Evolutionary conservation across 352 stramenopile species (phyloP), one percentile per base, ranked within the genome.

Genomic region (Globisporangium irregulare): DNA sequence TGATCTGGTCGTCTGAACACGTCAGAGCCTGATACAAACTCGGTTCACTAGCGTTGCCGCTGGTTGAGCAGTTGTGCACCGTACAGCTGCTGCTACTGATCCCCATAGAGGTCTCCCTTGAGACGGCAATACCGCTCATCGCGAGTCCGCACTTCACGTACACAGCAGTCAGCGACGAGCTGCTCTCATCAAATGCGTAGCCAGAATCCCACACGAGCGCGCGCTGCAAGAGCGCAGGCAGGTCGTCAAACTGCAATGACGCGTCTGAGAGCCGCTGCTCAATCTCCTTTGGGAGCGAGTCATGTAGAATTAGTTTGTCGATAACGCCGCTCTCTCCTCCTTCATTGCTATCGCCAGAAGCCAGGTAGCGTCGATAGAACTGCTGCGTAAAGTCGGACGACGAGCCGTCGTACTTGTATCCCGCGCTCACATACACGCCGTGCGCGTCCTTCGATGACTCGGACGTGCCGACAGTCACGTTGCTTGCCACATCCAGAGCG

Each of bases 191-290:
- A 68, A 64, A 25, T 2, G 50, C 70, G 43, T 72, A 83, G 3
- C 76, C 76, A 24, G 72, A 69, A 54, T 83, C 76, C 76, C 76
- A 83, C 15, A 83, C 41, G 0, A 83, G 62, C 4, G 71, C 73
- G 15, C 69, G 71, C 24, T 83, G 76, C 0, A 80, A 58, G 41
- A 81, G 48, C 8, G 67, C 14, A 6, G 72, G 68, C 3, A 81
- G 43, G 1, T 76, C 65, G 3, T 73, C 55, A 41, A 78, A 78
- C 6, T 63, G 22, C 3, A 81, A 55, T 2, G 43, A 63, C 6
- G 69, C 59, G 7, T 68, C 46, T 5, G 46, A 10, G 22, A 81
- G 69, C 12, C 69, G 59, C 57, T 76, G 57, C 57, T 66, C 29
- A 6, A 80, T 64, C 32, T 68, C 66, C 22, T 27, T 48, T 0